These are phyloP conservation scores for Fistulinella staudtii DNA, from an alignment of 1,284 basidiomycete species.

Conservation along the genomic window DNA sequence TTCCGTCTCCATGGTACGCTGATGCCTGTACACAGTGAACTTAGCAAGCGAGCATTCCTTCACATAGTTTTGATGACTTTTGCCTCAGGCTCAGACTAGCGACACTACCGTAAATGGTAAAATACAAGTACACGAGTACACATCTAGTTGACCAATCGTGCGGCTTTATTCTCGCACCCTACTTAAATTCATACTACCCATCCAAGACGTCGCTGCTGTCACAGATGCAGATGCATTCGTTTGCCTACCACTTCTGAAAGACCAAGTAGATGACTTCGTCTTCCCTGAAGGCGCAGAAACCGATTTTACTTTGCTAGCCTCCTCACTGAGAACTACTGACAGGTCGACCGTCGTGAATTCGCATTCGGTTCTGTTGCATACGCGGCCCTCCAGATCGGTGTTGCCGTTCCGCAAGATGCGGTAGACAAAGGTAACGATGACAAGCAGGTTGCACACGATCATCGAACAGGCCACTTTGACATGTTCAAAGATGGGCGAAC, in stretches of 20 bases:
- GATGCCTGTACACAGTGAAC: too few relatives aligned
- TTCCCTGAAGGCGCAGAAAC: neutral
- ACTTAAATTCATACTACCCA: neutral
- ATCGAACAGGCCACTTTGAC: constrained; percentile 26
- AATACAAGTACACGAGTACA: too few relatives aligned
- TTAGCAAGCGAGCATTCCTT: too few relatives aligned
- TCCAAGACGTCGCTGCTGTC: neutral
- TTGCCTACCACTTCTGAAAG: neutral
- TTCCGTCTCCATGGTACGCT: too few relatives aligned
- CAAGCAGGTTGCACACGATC: constrained; percentile 28
- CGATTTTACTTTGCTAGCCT: neutral
- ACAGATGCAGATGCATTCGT: neutral
- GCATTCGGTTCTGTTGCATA: neutral
- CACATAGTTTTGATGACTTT: too few relatives aligned
- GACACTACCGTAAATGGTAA: too few relatives aligned
- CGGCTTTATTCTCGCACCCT: neutral
- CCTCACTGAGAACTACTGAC: neutral
- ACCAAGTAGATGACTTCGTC: constrained; percentile 10
- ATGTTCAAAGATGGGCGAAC: constrained; percentile 21
- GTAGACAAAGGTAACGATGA: constrained; percentile 26
- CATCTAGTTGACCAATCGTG: too few relatives aligned
- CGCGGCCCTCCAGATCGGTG: constrained; percentile 1
- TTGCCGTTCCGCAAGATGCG: constrained; percentile 11
- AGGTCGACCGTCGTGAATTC: constrained; percentile 18
- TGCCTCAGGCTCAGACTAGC: too few relatives aligned